Evolutionary conservation across 257 asterid species (phyloP).

Genomic region (Nicotiana noctiflora): DNA sequence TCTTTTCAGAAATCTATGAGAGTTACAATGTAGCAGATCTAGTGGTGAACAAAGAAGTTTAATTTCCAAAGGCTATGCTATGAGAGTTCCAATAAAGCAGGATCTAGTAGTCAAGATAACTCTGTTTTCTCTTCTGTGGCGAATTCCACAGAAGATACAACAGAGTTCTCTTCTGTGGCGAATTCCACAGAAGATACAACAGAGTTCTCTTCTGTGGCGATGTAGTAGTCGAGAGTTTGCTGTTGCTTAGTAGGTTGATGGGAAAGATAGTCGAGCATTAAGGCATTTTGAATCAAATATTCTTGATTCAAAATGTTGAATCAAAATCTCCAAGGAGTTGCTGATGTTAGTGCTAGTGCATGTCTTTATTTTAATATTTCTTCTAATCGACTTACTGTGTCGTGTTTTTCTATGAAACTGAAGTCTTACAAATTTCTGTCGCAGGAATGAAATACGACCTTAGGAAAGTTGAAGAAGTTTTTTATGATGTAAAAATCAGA

Average conservation of each 20-base stretch:
- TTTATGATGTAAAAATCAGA: constrained; percentile 85
- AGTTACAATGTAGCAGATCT: background rate
- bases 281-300: background rate
- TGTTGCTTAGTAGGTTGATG: background rate
- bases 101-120: too few relatives aligned
- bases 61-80: background rate
- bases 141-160: too few relatives aligned
- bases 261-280: background rate
- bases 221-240: too few relatives aligned
- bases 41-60: background rate
- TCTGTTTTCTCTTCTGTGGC: too few relatives aligned
- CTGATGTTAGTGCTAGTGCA: background rate
- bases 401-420: background rate
- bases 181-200: too few relatives aligned
- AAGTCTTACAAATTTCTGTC: background rate
- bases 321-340: background rate
- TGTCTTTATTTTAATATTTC: background rate
- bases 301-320: background rate
- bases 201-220: too few relatives aligned
- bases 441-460: constrained; percentile 97
- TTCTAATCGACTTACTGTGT: background rate
- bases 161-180: too few relatives aligned
- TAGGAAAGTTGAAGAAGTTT: constrained; percentile 82
- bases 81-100: too few relatives aligned
- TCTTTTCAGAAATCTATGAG: background rate